Conservation (phyloP, 306 rosid genomes). For the Sophora flavescens region DNA sequence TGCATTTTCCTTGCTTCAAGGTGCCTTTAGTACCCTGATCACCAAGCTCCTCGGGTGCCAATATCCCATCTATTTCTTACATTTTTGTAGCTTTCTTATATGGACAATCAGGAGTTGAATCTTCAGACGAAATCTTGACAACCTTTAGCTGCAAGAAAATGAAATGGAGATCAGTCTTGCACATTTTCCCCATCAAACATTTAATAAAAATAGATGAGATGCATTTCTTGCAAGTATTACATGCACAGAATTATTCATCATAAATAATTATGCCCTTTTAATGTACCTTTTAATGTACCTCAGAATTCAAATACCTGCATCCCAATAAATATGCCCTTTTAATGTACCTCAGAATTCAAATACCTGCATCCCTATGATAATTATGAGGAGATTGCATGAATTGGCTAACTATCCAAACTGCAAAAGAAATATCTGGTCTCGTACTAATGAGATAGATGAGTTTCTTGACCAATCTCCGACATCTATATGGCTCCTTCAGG, state of each 20-base stretch:
- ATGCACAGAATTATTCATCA: neutral
- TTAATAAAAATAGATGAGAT: conserved; percentile 22
- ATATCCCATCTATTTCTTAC: conserved; percentile 47
- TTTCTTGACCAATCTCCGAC: no score
- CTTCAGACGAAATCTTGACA: conserved; percentile 43
- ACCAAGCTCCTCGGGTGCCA: conserved; percentile 52
- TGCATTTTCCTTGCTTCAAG: conserved; percentile 11
- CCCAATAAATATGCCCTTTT: no score
- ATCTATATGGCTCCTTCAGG: no score
- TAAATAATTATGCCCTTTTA: no score
- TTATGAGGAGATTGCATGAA: no score
- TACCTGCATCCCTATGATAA: no score
- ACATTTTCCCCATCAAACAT: conserved; percentile 32
- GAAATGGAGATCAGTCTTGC: conserved; percentile 32
- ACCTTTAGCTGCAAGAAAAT: conserved; percentile 54
- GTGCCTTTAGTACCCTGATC: conserved; percentile 17
- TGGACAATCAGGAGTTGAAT: conserved; percentile 23
- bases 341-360: no score
- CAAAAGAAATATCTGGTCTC: no score
- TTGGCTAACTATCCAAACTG: no score
- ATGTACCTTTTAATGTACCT: no score
- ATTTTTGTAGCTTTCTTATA: conserved; percentile 29
- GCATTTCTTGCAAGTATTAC: neutral
- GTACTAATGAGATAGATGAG: no score
- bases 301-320: no score